phyloP scores from a whole-genome alignment of 2,329 filamentous ascomycete genomes.

The Sphaerulina populicola region DNA sequence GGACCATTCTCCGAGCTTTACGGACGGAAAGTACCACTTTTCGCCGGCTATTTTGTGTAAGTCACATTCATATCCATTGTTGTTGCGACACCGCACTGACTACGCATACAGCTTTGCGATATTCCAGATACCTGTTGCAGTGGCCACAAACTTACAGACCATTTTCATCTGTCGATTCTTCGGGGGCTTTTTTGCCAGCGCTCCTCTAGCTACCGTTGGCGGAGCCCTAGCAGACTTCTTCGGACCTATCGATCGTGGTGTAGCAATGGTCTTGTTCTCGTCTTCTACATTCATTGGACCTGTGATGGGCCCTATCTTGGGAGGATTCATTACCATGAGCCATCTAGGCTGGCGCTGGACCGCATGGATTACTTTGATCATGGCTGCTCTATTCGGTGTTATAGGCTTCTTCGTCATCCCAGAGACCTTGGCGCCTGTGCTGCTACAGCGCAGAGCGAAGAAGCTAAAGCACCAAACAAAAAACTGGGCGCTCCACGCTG shows the following conservation, averaged over 20 bases:
- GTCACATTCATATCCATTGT: too few relatives aligned
- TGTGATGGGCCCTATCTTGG: conserved; percentile 21
- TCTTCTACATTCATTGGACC: conserved; percentile 26
- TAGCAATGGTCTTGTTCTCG: conserved; percentile 24
- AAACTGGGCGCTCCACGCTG: conserved; percentile 25
- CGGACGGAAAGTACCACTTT: conserved; percentile 41
- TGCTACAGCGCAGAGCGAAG: conserved; percentile 42
- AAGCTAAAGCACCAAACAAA: conserved; percentile 49
- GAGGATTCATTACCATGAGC: conserved; percentile 25
- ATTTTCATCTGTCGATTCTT: conserved; percentile 50
- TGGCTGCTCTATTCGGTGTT: conserved; percentile 38
- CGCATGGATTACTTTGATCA: conserved; percentile 31
- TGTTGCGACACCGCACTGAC: too few relatives aligned
- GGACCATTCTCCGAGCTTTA: conserved; percentile 45
- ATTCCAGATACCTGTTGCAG: conserved; percentile 49
- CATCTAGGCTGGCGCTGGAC: conserved; percentile 29
- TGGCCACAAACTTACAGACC: conserved; percentile 47
- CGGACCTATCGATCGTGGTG: conserved; percentile 23
- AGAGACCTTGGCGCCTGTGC: conserved; percentile 42
- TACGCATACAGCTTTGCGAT: conserved; percentile 37
- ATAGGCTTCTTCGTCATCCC: conserved; percentile 42
- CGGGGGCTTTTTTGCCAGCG: conserved; percentile 47
- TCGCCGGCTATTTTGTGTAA: conserved; percentile 24
- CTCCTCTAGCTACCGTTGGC: conserved; percentile 43
- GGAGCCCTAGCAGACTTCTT: conserved; percentile 26